phyloP scores from a whole-genome alignment of 345 rosid species.

The Aquilaria malaccensis region DNA sequence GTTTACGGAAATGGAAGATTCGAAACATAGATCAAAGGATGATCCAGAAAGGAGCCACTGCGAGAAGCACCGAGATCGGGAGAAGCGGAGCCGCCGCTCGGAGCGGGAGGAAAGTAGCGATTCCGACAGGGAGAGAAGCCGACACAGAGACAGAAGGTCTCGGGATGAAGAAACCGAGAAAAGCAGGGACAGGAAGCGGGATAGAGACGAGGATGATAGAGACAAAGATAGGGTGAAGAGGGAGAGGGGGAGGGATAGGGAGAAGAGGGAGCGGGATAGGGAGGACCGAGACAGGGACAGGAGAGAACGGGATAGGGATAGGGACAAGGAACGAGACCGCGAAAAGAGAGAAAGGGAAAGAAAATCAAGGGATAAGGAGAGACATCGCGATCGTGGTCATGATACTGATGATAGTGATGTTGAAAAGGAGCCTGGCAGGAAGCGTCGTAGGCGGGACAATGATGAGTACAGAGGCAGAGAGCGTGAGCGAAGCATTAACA shows the following conservation, averaged over 20 bases:
- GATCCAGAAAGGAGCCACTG: slow-evolving; percentile 40
- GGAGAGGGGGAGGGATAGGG: slow-evolving; percentile 12
- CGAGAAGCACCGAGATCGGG: slow-evolving; percentile 29
- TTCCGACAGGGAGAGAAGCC: slow-evolving; percentile 31
- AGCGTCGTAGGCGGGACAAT: slow-evolving; percentile 56
- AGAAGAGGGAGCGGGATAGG: slow-evolving; percentile 25
- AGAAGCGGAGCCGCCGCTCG: slow-evolving; percentile 22
- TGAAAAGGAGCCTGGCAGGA: slow-evolving; percentile 40
- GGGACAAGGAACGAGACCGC: slow-evolving; percentile 18
- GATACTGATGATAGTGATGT: slow-evolving; percentile 57
- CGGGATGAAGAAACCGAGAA: slow-evolving; percentile 30
- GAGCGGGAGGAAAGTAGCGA: slow-evolving; percentile 38
- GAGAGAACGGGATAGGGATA: slow-evolving; percentile 29
- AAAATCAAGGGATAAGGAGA: slow-evolving; percentile 54
- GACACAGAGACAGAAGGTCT: slow-evolving; percentile 37
- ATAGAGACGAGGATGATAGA: slow-evolving; percentile 27
- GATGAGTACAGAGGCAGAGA: slow-evolving; percentile 53
- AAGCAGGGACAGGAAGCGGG: slow-evolving; percentile 31
- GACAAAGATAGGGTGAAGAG: not conserved
- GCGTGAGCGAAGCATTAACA: slow-evolving; percentile 47
- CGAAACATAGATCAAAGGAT: slow-evolving; percentile 30
- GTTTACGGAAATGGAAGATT: not conserved
- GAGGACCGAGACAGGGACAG: slow-evolving; percentile 29
- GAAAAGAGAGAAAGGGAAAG: slow-evolving; percentile 50
- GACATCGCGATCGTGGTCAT: slow-evolving; percentile 33